These are phyloP conservation scores for Citrus sp. DNA, from an alignment of 345 rosid genomes.

Conservation along the genomic window DNA sequence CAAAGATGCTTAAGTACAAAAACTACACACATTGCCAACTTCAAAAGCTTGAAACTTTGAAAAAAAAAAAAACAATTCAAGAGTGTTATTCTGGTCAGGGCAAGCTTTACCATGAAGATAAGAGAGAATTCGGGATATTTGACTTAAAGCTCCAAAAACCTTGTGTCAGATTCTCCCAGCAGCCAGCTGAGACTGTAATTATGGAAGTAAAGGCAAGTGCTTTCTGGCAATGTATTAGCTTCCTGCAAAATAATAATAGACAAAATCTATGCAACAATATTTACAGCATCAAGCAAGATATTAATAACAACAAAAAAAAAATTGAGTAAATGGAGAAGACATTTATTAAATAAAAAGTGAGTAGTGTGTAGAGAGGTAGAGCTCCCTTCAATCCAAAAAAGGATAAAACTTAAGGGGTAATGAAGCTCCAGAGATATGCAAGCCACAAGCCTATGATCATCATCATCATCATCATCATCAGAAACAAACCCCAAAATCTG, in stretches of 20 bases:
- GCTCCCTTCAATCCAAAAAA: constrained; percentile 99
- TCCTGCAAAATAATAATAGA: neutral
- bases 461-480: constrained; percentile 34
- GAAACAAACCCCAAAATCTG: neutral
- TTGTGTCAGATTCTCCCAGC: neutral
- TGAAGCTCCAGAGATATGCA: constrained; percentile 89
- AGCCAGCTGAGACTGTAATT: neutral
- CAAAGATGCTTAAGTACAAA: neutral
- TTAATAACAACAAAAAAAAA: neutral
- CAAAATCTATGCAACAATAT: neutral
- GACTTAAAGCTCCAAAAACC: neutral
- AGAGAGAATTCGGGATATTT: neutral
- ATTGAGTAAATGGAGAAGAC: neutral
- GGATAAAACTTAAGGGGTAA: constrained; percentile 36
- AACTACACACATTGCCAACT: neutral
- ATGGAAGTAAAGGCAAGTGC: too few species aligned
- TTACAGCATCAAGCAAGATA: neutral
- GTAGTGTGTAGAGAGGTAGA: constrained; percentile 38
- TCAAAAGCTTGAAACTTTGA: neutral
- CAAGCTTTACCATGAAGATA: neutral
- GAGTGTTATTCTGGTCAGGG: too few species aligned
- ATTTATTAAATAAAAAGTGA: too few species aligned
- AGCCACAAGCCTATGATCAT: constrained; percentile 63
- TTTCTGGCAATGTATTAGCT: too few species aligned
- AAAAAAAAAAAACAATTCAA: too few species aligned